Base-by-base conservation (phyloP, 2,329 filamentous ascomycete species). In the Talaromyces marneffei region DNA sequence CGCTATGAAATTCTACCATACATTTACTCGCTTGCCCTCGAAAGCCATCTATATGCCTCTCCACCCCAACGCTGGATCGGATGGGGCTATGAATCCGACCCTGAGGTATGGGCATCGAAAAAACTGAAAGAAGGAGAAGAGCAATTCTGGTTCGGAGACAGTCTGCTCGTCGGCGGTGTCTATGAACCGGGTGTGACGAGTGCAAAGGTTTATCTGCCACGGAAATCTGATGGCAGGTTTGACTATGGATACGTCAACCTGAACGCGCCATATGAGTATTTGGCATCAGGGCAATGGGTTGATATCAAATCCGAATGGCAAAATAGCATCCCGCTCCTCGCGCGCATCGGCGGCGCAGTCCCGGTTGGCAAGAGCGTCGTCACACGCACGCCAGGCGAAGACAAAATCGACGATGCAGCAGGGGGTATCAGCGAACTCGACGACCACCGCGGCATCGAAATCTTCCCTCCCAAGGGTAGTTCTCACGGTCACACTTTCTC, bases 1-100 rank as follows among this genome's bases (percentile, higher is more conserved):
- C 82, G 88, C 33, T 91, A 91, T 68, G 86, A 87, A 64, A 77
- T 91, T 59, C 82, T 91, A 8, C 88, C 88, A 0, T 91, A 90
- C 70, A 80, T 88, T 7, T 91, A 91, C 73, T 86, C 85, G 0
- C 78, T 86, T 1, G 82, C 83, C 46, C 78, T 91, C 0, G 78
- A 84, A 57, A 86, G 84, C 23, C 87, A 90, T 69, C 72, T 77
- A 52, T 80, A 75, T 0, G 88, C 88, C 0, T 75, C 78, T 0
- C 87, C 88, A 1, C 85, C 87, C 0, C 87, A 90, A 67, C 78
- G 87, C 57, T 91, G 88, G 88, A 85, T 85, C 0, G 88, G 88
- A 0, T 90, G 87, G 87, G 87, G 86, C 27, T 89, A 87, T 66
- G 87, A 90, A 68, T 68, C 74, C 0, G 88, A 91, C 65, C 77